These are phyloP conservation scores for Fusarium sp. DNA, from an alignment of 2,329 filamentous ascomycete species.

Conservation along the genomic window DNA sequence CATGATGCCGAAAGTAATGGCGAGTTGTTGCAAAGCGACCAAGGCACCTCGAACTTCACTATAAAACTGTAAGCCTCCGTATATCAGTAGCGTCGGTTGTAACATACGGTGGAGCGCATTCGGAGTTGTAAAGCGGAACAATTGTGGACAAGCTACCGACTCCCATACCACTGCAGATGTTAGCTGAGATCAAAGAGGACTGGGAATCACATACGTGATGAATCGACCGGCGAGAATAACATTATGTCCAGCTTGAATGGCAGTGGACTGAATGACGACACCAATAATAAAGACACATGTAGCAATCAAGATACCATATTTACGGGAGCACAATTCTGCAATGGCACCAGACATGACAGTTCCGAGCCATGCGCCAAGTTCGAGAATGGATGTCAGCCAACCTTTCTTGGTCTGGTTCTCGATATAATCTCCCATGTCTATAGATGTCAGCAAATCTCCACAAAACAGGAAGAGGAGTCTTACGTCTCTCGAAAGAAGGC, in stretches of 20 bases:
- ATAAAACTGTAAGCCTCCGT: neutral
- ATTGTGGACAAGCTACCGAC: conserved; percentile 76
- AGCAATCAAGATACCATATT: conserved; percentile 74
- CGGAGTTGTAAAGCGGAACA: conserved; percentile 64
- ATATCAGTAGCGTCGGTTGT: accelerated
- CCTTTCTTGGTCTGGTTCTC: conserved; percentile 65
- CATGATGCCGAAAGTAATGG: conserved; percentile 72
- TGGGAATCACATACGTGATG: conserved; percentile 60
- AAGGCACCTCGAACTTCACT: conserved; percentile 55
- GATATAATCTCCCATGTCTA: conserved; percentile 66
- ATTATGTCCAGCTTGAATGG: conserved; percentile 63
- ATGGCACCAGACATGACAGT: conserved; percentile 75
- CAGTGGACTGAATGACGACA: conserved; percentile 73
- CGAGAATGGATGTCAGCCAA: conserved; percentile 74
- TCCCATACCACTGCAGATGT: conserved; percentile 63
- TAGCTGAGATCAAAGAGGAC: accelerated
- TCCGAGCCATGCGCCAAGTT: conserved; percentile 82
- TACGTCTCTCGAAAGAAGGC: conserved; percentile 62
- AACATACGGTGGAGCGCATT: conserved; percentile 54
- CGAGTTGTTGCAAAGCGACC: conserved; percentile 61
- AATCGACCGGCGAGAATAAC: conserved; percentile 77
- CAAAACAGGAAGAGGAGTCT: conserved; percentile 31
- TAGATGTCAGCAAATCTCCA: neutral
- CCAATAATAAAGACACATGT: conserved; percentile 75
- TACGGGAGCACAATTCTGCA: conserved; percentile 75